Conservation (phyloP, 1,284 basidiomycete genomes). For the Pseudozyma sp. region DNA sequence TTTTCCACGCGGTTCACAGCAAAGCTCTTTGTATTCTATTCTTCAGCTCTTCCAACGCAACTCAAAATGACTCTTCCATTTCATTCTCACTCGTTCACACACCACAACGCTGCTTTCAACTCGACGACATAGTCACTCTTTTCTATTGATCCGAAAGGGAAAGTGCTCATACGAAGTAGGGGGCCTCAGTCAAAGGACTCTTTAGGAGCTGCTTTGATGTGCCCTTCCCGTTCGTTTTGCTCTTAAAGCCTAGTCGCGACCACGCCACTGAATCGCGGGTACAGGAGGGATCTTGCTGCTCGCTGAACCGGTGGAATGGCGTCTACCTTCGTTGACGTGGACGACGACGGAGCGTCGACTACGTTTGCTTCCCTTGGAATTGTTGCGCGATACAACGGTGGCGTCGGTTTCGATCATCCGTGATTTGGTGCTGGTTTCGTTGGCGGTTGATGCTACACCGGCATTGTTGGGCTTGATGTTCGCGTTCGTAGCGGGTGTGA, state of each 20-base stretch:
- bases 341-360: conserved; percentile 27
- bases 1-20: background rate
- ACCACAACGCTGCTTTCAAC: no score
- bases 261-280: conserved; percentile 42
- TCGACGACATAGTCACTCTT: no score
- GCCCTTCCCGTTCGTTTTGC: background rate
- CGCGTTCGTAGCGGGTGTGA: background rate
- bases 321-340: conserved; percentile 32
- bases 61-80: background rate
- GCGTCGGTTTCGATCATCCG: conserved; percentile 35
- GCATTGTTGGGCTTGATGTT: background rate
- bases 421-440: conserved; percentile 7
- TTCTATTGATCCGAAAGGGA: no score
- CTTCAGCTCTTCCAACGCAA: background rate
- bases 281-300: conserved; percentile 22
- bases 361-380: conserved; percentile 30
- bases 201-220: no score
- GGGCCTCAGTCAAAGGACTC: no score
- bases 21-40: conserved; percentile 19
- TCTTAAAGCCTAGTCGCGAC: background rate
- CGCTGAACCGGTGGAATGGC: conserved; percentile 15
- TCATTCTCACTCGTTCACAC: no score
- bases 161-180: no score
- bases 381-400: conserved; percentile 29
- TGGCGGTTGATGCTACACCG: no score